These are phyloP conservation scores for Trichoderma lentiforme DNA, from an alignment of 2,329 filamentous ascomycete species.

Conservation along the genomic window DNA sequence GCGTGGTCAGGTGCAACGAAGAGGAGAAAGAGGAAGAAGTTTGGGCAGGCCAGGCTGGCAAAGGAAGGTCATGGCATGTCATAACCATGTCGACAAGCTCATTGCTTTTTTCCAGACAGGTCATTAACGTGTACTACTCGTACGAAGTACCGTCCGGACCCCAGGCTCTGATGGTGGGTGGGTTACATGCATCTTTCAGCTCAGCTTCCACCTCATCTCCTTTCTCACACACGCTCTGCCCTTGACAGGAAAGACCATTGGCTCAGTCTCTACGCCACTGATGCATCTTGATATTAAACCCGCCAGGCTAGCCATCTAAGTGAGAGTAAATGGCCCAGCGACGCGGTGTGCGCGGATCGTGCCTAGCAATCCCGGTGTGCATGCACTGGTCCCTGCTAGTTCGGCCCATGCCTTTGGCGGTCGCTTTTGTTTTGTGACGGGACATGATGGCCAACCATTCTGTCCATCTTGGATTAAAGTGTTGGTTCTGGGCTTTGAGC, in stretches of 20 bases:
- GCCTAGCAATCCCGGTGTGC: slow-evolving; percentile 9
- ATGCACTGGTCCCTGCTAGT: slow-evolving; percentile 16
- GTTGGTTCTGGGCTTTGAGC: neutral
- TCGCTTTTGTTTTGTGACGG: neutral
- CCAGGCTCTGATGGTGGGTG: neutral
- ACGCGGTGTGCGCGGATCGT: slow-evolving; percentile 4
- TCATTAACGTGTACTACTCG: neutral
- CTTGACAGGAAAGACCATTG: neutral
- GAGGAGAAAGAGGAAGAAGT: slow-evolving; percentile 1
- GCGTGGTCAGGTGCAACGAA: neutral
- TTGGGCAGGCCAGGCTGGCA: neutral
- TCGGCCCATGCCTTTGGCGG: neutral
- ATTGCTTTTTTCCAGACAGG: slow-evolving; percentile 1
- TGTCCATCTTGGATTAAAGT: neutral
- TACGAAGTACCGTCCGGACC: neutral
- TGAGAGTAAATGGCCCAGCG: neutral
- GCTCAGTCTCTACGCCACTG: neutral
- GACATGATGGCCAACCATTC: neutral
- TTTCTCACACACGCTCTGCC: neutral
- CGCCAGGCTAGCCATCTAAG: neutral
- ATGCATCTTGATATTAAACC: slow-evolving; percentile 16
- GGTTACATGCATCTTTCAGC: slow-evolving; percentile 3
- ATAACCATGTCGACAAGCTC: neutral
- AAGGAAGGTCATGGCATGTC: neutral
- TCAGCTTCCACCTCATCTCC: neutral